Base-by-base conservation (phyloP, 2,329 filamentous ascomycete species). In the Cladosporium sp. region DNA sequence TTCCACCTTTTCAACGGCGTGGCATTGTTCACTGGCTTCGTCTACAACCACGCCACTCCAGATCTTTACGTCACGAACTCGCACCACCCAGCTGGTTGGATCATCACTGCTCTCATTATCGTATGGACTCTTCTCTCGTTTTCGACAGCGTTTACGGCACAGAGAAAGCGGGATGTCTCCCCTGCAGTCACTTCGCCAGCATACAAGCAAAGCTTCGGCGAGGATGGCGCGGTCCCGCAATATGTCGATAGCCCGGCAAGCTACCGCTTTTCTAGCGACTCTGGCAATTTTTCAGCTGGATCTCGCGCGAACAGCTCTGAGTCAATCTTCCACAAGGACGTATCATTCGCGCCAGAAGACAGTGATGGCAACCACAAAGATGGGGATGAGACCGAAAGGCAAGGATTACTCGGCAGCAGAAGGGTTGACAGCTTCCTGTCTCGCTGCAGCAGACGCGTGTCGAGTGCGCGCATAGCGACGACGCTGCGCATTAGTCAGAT, bases 51-150 rank as follows among this genome's bases (percentile, higher is more conserved):
- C 52, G 82, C 80, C 56, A 95, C 89, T 0, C 89, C 90, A 1
- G 88, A 96, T 64, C 73, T 96, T 18, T 96, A 96, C 66, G 83
- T 84, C 27, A 85, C 87, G 64, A 95, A 95, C 64, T 81, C 86
- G n/a, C 91, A 96, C 68, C 84, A 90, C 72, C 90, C 88, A 67
- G 78, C 92, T 38, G 90, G 90, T 49, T 97, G 92, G 92, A 76
- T 88, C 37, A 78, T 86, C 24, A 92, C 86, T 3, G 86, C 82
- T 75, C 74, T 91, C 3, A 76, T 87, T 9, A 77, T 76, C 47
- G 82, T 79, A 0, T 92, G 96, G 71, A 77, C 86, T 12, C 61
- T 86, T 34, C 73, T 95, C 64, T 80, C 82, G 43, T 65, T 89
- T 50, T 70, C 89, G 41, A 83, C 83, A 47, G 72, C 77, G 37